Conservation (phyloP, 345 rosid genomes). For the Excoecaria cochinchinensis region DNA sequence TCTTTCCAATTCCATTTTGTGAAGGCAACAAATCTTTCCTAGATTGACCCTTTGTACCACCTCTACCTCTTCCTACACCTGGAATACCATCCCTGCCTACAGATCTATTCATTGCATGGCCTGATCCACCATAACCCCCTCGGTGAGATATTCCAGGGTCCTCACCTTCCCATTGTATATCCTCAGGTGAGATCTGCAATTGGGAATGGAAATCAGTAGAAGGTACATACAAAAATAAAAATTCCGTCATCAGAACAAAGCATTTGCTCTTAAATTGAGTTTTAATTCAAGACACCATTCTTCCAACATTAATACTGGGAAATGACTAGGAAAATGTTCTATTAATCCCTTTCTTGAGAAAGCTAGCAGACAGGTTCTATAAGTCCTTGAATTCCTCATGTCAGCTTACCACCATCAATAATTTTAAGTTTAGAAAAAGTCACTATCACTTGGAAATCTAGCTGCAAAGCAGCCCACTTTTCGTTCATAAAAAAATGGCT, state of each 20-base stretch:
- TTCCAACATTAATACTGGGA: neutral
- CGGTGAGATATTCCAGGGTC: slow-evolving; percentile 58
- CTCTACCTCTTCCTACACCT: slow-evolving; percentile 61
- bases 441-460: neutral
- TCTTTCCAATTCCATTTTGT: slow-evolving; percentile 80
- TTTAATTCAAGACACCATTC: neutral
- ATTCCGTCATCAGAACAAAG: neutral
- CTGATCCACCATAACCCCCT: slow-evolving; percentile 44
- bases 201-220: neutral
- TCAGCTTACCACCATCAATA: neutral
- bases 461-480: neutral
- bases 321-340: neutral
- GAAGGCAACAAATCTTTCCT: slow-evolving; percentile 64
- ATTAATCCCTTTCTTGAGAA: neutral
- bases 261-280: neutral
- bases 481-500: neutral
- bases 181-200: slow-evolving; percentile 72
- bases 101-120: slow-evolving; percentile 52
- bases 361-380: neutral
- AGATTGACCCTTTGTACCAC: slow-evolving; percentile 47
- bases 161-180: slow-evolving; percentile 72
- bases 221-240: neutral
- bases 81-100: slow-evolving; percentile 45
- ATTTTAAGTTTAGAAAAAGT: neutral
- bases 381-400: neutral